Conservation (phyloP, 305 asterid species). For the Fraxinus sp. region DNA sequence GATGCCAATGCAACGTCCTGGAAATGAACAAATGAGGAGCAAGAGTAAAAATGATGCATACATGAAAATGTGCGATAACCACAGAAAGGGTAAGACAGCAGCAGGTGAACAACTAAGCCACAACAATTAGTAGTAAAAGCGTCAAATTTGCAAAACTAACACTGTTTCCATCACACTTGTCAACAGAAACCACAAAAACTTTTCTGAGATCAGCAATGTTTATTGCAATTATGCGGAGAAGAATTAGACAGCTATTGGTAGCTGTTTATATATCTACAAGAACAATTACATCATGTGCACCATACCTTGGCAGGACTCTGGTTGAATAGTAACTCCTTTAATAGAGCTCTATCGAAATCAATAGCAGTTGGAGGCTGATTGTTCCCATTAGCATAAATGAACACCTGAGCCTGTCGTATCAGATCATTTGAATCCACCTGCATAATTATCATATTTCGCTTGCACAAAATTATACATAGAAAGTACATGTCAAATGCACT, state of each 20-base stretch:
- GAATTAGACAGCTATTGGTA: neutral
- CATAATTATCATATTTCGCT: constrained; percentile 22
- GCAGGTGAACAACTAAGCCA: neutral
- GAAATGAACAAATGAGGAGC: constrained; percentile 14
- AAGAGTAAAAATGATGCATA: neutral
- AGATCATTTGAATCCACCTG: constrained; percentile 81
- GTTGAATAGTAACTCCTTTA: constrained; percentile 81
- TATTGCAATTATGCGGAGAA: neutral
- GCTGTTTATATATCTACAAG: neutral
- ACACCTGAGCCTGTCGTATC: constrained; percentile 80
- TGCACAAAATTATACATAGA: constrained; percentile 1
- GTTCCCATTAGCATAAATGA: constrained; percentile 79
- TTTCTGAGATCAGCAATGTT: constrained; percentile 1
- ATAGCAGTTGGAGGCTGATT: constrained; percentile 82
- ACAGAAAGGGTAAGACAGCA: neutral
- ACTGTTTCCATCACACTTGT: neutral
- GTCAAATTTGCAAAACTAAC: neutral
- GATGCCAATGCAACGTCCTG: constrained; percentile 97
- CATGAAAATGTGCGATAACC: neutral
- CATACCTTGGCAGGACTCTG: constrained; percentile 89
- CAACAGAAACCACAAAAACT: neutral
- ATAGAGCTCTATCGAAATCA: constrained; percentile 70
- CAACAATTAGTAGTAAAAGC: neutral
- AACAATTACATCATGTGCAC: constrained; percentile 6
- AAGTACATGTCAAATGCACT: neutral